Evolutionary conservation across 441 rosid genomes (phyloP).

Genomic region (Gossypium aridum): DNA sequence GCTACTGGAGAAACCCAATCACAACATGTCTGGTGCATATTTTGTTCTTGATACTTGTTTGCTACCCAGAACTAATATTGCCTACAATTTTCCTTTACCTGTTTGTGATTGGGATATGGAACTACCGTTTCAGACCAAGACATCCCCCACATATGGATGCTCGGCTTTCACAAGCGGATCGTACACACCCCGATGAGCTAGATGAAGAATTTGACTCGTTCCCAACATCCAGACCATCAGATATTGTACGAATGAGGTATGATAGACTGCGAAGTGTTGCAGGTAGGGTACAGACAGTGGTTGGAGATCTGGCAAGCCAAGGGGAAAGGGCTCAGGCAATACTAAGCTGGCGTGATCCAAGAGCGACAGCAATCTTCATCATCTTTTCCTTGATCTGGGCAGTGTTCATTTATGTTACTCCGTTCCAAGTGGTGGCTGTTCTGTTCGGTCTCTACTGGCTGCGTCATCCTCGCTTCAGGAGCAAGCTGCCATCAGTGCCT

Average conservation of each 20-base stretch:
- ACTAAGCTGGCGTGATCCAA: constrained; percentile 69
- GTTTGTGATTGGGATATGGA: constrained; percentile 61
- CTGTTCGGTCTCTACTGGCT: constrained; percentile 47
- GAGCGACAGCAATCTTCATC: constrained; percentile 58
- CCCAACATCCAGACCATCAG: constrained; percentile 37
- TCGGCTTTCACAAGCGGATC: constrained; percentile 51
- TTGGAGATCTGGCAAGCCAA: constrained; percentile 56
- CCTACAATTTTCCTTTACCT: constrained; percentile 63
- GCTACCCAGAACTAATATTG: constrained; percentile 57
- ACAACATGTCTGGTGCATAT: constrained; percentile 51
- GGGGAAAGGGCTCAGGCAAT: constrained; percentile 58
- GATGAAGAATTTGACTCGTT: constrained; percentile 67
- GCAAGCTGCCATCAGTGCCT: constrained; percentile 59
- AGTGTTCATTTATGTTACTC: constrained; percentile 51
- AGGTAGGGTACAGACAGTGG: constrained; percentile 54
- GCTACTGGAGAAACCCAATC: constrained; percentile 59
- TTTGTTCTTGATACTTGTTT: constrained; percentile 54
- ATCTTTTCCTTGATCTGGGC: constrained; percentile 50
- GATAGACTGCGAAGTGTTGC: constrained; percentile 52
- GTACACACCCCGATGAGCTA: constrained; percentile 44
- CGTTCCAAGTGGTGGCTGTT: constrained; percentile 55
- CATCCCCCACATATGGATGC: constrained; percentile 63
- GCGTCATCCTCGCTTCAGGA: constrained; percentile 66
- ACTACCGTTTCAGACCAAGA: constrained; percentile 54
- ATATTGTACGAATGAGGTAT: constrained; percentile 46